Base-by-base conservation (phyloP, 2,329 filamentous ascomycete genomes). In the Dothistroma pini region DNA sequence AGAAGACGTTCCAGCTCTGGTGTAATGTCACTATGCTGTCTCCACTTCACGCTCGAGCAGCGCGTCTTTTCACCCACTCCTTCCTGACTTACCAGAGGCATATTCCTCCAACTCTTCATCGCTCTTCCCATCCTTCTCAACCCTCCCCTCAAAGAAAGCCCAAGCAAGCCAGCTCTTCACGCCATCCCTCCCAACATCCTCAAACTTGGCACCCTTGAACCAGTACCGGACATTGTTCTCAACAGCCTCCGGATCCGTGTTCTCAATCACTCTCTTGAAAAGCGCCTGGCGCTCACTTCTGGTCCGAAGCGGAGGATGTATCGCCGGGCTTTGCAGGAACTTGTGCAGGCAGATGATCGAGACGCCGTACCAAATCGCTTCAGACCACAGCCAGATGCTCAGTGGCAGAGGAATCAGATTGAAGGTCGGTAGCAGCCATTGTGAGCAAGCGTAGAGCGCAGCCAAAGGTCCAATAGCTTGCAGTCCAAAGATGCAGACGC, bases 101-200 rank as follows among this genome's bases (percentile, higher is more conserved):
- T 86, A 86, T 54, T 78, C 78, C 32, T 86, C 80, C 49, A 87
- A 67, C 71, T 85, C 82, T 34, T 82, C 79, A 6, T 75, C 77
- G 12, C 87, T 85, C 60, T 88, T 57, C 12, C 62, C 50, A 9
- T 59, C 81, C 67, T 88, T 84, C 83, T 66, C 80, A 79, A 55
- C 88, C 74, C 70, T 89, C 85, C 44, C 89, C 83, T 74, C 71
- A 56, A 68, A 83, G 69, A 90, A 85, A 1, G 84, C 86, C 88
- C 88, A 91, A 5, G 82, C 77, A 22, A 89, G 73, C 67, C 89
- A 90, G 62, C 89, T 84, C 66, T 80, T 81, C 53, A 90, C 74
- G 64, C 89, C 89, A 16, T 89, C 86, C 14, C 83, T 78, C 38
- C 81, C 79, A 57, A 91, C 84, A 38, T 87, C 84, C n/a, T 76